Evolutionary conservation across 2,329 filamentous ascomycete species (phyloP), one percentile per base, ranked within the genome.

Genomic region (Periconia digitata): DNA sequence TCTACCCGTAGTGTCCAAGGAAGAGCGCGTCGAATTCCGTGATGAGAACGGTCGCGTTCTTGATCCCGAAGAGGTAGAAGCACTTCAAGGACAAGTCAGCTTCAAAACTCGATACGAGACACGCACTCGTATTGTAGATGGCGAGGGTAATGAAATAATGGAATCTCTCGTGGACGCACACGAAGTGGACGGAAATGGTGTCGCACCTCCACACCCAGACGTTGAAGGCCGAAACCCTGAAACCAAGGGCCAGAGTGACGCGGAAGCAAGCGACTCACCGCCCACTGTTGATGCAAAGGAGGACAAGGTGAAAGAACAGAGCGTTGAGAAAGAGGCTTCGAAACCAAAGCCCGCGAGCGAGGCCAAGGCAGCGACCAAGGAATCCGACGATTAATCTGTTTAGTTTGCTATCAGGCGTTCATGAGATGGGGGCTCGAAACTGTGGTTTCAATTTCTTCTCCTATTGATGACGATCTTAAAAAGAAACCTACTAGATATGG

Each of bases 101-200:
- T 96, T 99, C 76, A 86, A 95, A 76, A 97, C 94, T 12, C 87
- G 87, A 58, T 96, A 96, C 69, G 92, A 97, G 78, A 96, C 92
- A n/a, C 83, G 89, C 56, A 96, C 91, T 8, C 86, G 90, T 49
- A 74, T 97, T 47, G 79, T 96, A 35, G 90, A 96, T 71, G 83
- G 82, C 44, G 71, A 84, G 37, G 94, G 92, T 50, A 90, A 92
- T 57, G 89, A 95, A 66, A 73, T 96, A n/a, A 69, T 72, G 44
- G 73, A 77, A 46, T 73, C 69, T 17, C 59, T 76, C 18, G 69
- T 72, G 6, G 70, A 70, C 15, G 62, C 64, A 12, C 63, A 64
- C 34, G 67, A 60, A n/a, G 60, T 58, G 2, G 65, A 67, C 38
- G 61, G 59, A 24, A 50, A 56, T 17, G 69, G 67, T 18, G 73